Evolutionary conservation across 371 early-diverging fungal genomes (phyloP).

Genomic region (Actinomucor elegans): DNA sequence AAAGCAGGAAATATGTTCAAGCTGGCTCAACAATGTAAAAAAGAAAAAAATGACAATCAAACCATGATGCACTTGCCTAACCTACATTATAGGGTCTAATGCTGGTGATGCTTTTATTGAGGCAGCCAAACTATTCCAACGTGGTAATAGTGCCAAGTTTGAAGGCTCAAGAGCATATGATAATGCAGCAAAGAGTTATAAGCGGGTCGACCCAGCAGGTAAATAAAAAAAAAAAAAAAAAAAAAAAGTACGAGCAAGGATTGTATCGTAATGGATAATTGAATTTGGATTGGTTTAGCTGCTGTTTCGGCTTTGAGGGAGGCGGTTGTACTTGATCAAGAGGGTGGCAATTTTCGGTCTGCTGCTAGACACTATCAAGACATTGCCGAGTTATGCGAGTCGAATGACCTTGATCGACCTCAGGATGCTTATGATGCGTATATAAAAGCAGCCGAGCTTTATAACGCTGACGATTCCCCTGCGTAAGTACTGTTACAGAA

Average conservation of each 20-base stretch:
- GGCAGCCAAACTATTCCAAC: conserved; percentile 64
- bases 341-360: conserved; percentile 84
- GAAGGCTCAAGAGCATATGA: conserved; percentile 66
- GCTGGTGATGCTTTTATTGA: conserved; percentile 90
- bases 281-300: conserved; percentile 44
- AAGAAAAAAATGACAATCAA: neutral
- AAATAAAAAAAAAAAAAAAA: too few relatives aligned
- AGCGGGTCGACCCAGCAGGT: conserved; percentile 83
- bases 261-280: neutral
- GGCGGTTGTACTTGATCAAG: conserved; percentile 80
- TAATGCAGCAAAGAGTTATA: conserved; percentile 88
- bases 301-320: conserved; percentile 73
- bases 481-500: conserved; percentile 60
- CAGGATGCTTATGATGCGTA: conserved; percentile 85
- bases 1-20: conserved; percentile 92
- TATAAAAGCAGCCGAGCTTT: conserved; percentile 90
- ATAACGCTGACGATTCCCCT: conserved; percentile 84
- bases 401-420: conserved; percentile 70
- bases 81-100: conserved; percentile 81
- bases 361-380: conserved; percentile 94
- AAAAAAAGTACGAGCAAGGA: too few relatives aligned
- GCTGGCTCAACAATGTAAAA: conserved; percentile 82
- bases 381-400: conserved; percentile 89
- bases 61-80: too few relatives aligned
- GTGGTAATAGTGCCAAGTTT: conserved; percentile 71